Percentiles rank a stretch among this genome's conserved stretches.
phyloP scores from a whole-genome alignment of 2,329 filamentous ascomycete species.

The Macroventuria anomochaeta region DNA sequence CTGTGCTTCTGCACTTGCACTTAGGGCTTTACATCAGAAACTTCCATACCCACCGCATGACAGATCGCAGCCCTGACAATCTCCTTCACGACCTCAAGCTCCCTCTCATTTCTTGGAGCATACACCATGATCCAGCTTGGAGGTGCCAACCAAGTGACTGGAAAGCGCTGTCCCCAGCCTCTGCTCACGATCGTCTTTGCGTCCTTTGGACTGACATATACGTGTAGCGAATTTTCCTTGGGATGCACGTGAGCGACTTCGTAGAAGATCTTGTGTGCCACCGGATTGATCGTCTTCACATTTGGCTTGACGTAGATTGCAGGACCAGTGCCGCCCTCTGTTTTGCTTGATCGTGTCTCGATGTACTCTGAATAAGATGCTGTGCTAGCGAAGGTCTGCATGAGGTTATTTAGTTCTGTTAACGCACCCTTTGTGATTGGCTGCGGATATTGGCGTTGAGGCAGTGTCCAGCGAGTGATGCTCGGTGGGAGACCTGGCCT shows the following conservation, averaged over 20 bases:
- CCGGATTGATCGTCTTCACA: slow-evolving; percentile 35
- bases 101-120: slow-evolving; percentile 72
- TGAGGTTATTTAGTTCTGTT: slow-evolving; percentile 27
- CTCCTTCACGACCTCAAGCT: slow-evolving; percentile 69
- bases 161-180: slow-evolving; percentile 76
- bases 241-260: slow-evolving; percentile 70
- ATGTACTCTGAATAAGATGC: slow-evolving; percentile 30
- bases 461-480: slow-evolving; percentile 40
- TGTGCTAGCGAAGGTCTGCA: slow-evolving; percentile 29
- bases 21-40: slow-evolving; percentile 12
- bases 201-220: slow-evolving; percentile 79
- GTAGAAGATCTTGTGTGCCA: slow-evolving; percentile 41
- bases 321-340: slow-evolving; percentile 42
- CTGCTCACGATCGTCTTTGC: slow-evolving; percentile 72
- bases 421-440: slow-evolving; percentile 31
- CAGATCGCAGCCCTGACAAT: slow-evolving; percentile 78
- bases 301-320: slow-evolving; percentile 40
- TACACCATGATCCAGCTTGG: slow-evolving; percentile 70
- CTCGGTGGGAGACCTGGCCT: slow-evolving; percentile 28
- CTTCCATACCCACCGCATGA: slow-evolving; percentile 57
- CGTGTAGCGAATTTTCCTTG: slow-evolving; percentile 76
- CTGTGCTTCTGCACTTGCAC: neutral
- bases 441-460: slow-evolving; percentile 36
- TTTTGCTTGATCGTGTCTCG: slow-evolving; percentile 31
- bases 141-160: slow-evolving; percentile 44